Evolutionary conservation across 306 rosid species (phyloP).

Genomic region (Malus fusca): DNA sequence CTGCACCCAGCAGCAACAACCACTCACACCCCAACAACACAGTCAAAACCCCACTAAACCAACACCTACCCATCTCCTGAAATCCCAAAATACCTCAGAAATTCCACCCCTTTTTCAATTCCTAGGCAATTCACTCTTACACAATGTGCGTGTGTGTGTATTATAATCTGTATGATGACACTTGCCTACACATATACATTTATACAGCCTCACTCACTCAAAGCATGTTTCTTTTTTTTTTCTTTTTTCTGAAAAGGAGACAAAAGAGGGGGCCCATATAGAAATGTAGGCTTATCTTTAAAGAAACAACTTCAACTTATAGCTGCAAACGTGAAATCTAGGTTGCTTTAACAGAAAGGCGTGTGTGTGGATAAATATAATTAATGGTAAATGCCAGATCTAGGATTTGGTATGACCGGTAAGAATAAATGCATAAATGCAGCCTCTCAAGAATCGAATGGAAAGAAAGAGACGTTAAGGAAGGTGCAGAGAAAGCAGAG

Average conservation of each 20-base stretch:
- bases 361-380: neutral
- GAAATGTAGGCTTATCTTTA: neutral
- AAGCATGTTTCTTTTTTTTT: neutral
- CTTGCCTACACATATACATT: neutral
- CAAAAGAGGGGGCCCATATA: neutral
- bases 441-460: too few relatives aligned
- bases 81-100: conserved; percentile 9
- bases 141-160: neutral
- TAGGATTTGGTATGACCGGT: too few relatives aligned
- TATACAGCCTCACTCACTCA: neutral
- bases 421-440: too few relatives aligned
- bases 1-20: conserved; percentile 1
- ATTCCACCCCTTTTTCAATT: conserved; percentile 8
- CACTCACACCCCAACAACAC: neutral
- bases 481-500: too few relatives aligned
- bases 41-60: conserved; percentile 29
- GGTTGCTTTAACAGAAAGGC: too few relatives aligned
- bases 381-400: too few relatives aligned
- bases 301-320: too few relatives aligned
- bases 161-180: neutral
- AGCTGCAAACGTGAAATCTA: too few relatives aligned
- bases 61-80: conserved; percentile 33
- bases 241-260: neutral
- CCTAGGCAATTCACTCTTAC: neutral
- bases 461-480: too few relatives aligned